Evolutionary conservation across 1,284 basidiomycete genomes (phyloP).

Genomic region (Leccinum angustisporum): DNA sequence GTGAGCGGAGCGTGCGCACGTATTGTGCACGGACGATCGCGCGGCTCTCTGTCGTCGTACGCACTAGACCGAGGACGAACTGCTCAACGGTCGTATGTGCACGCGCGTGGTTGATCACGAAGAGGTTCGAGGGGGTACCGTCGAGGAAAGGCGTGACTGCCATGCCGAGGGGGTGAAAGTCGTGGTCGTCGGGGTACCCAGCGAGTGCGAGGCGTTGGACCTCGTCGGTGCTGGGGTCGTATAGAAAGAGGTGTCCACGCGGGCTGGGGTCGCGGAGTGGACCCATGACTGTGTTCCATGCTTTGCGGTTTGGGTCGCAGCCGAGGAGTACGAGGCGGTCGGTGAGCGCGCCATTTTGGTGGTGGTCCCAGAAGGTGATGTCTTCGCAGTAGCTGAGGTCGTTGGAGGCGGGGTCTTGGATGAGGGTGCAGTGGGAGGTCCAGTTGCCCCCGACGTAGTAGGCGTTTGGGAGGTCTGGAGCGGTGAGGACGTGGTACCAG

Average conservation of each 20-base stretch:
- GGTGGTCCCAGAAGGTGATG: conserved; percentile 53
- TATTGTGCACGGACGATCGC: conserved; percentile 33
- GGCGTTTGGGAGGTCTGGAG: conserved; percentile 43
- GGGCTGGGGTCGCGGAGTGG: conserved; percentile 52
- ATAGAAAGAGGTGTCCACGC: conserved; percentile 49
- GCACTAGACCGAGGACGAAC: conserved; percentile 50
- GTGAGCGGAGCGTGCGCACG: conserved; percentile 56
- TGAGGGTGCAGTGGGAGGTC: conserved; percentile 42
- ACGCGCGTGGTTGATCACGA: conserved; percentile 65
- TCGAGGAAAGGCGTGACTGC: conserved; percentile 47
- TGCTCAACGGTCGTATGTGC: conserved; percentile 60
- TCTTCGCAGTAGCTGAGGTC: conserved; percentile 63
- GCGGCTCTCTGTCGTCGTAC: conserved; percentile 20
- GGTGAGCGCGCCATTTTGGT: conserved; percentile 22
- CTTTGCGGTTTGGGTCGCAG: conserved; percentile 52
- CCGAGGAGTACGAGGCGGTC: conserved; percentile 48
- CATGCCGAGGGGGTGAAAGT: conserved; percentile 61
- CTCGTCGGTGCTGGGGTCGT: conserved; percentile 22
- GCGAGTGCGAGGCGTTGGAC: conserved; percentile 34
- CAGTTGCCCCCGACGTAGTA: conserved; percentile 51
- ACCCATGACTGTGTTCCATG: conserved; percentile 71
- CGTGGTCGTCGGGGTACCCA: conserved; percentile 45
- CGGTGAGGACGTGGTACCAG: conserved; percentile 41
- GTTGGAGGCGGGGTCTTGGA: conserved; percentile 36
- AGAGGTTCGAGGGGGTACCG: conserved; percentile 53